phyloP scores from a whole-genome alignment of 225 moss, liverwort and hornwort genomes.

The Bryum argenteum region DNA sequence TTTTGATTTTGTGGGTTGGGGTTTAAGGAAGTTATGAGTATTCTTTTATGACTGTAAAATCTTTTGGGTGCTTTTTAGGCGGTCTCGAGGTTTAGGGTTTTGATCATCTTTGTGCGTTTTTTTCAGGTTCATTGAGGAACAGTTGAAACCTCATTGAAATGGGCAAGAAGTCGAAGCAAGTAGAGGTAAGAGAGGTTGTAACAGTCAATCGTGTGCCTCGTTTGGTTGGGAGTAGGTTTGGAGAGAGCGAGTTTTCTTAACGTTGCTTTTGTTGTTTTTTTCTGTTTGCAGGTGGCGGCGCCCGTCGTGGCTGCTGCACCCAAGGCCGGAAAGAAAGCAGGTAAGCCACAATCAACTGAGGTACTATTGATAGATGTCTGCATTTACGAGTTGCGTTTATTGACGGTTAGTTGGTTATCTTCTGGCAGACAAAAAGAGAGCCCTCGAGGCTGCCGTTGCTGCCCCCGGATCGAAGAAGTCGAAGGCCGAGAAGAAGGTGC shows the following conservation, averaged over 20 bases:
- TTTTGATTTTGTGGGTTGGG: background rate
- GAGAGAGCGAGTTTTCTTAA: background rate
- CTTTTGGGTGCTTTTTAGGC: no score
- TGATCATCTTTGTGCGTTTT: background rate
- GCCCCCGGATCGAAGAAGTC: constrained; percentile 49
- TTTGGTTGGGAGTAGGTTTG: no score
- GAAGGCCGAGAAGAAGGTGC: constrained; percentile 53
- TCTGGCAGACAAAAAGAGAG: constrained; percentile 42
- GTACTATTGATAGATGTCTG: rapidly evolving
- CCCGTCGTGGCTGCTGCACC: constrained; percentile 26
- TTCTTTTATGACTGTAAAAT: no score
- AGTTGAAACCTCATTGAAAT: constrained; percentile 9
- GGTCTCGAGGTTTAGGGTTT: background rate
- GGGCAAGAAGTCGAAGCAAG: constrained; percentile 65
- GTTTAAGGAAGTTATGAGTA: background rate
- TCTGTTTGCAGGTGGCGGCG: constrained; percentile 32
- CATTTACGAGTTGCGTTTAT: rapidly evolving
- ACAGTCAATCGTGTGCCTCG: no score
- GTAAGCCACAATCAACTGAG: background rate
- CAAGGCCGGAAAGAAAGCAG: constrained; percentile 47
- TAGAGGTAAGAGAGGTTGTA: constrained; percentile 31
- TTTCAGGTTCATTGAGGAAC: background rate
- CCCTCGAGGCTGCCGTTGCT: constrained; percentile 47
- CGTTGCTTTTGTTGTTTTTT: background rate
- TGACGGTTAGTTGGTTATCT: no score